Percentiles rank a stretch among this genome's conserved stretches.
Evolutionary conservation across 805 yeast species (phyloP).

Genomic region (Brettanomyces nanus): DNA sequence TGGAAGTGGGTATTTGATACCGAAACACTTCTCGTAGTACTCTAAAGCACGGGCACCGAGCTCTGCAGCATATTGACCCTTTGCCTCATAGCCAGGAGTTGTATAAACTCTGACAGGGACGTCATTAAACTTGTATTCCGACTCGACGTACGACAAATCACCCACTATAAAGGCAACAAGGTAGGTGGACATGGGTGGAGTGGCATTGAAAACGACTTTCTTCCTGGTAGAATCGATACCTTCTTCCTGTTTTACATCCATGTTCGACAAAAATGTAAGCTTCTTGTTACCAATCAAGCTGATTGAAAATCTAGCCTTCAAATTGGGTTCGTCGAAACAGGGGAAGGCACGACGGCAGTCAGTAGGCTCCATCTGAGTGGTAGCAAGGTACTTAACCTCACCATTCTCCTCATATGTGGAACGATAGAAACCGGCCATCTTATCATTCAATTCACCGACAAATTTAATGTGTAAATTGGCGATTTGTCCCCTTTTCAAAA

Average conservation of each 20-base stretch:
- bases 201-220: conserved; percentile 34
- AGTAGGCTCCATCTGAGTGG: conserved; percentile 58
- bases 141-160: conserved; percentile 46
- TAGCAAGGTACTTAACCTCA: conserved; percentile 35
- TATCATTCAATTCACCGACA: conserved; percentile 39
- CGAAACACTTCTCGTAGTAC: conserved; percentile 41
- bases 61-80: conserved; percentile 41
- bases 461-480: conserved; percentile 30
- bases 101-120: conserved; percentile 48
- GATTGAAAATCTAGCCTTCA: conserved; percentile 50
- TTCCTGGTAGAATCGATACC: conserved; percentile 11
- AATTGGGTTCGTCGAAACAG: conserved; percentile 48
- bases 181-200: conserved; percentile 50
- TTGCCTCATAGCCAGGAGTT: conserved; percentile 38
- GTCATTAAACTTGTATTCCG: conserved; percentile 36
- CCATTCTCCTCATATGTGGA: conserved; percentile 40
- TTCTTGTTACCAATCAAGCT: conserved; percentile 29
- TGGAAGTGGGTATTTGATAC: conserved; percentile 64
- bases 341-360: conserved; percentile 56
- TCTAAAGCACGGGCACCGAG: conserved; percentile 47
- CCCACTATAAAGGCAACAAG: conserved; percentile 53
- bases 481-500: conserved; percentile 22
- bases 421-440: conserved; percentile 52
- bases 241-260: conserved; percentile 30
- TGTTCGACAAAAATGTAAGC: conserved; percentile 39